Evolutionary conservation across 805 yeast genomes (phyloP), one percentile per base, ranked within the genome.

Genomic region (Crinitomyces ghanaensis): DNA sequence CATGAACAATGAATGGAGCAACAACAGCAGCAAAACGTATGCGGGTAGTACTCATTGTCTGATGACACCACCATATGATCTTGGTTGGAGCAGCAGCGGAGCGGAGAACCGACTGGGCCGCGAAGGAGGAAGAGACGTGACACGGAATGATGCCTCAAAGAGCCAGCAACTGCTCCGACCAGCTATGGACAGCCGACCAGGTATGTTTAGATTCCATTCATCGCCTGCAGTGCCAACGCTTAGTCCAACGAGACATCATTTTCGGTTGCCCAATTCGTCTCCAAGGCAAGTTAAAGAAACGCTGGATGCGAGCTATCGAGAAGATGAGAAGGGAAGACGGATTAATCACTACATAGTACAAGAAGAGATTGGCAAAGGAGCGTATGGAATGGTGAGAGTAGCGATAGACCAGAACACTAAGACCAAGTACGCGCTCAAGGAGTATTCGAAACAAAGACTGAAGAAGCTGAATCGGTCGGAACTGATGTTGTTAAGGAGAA

Each of bases 321-420:
- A 50, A 28, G 56, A 51, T 27, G 50, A 50, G 14, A 38, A 45
- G 6, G 56, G 59, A n/a, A 27, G 21, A 17, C 39, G 37, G 21
- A 42, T 61, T 21, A 61, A 61, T 39, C 62, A 61, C 46, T 88
- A 88, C 54, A 64, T 66, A 34, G 72, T 88, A 6, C 48, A 73
- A n/a, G 66, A 73, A 37, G 83, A 74, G 39, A 73, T 86, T 9
- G 96, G 95, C 3, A 80, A 80, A 40, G 97, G 97, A 1, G 73
- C 93, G 2, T 86, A 81, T 62, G 96, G 96, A 2, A 76, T 77
- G 47, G 93, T 85, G 1, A 82, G 78, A 52, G 56, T 82, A 16
- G 96, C 93, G 1, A 64, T 66, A 15, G 95, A 88, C 51, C 68
- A 69, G 30, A 57, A 74, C 17, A 66, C 88, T 6, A 72, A 37